phyloP scores from a whole-genome alignment of 2,329 filamentous ascomycete genomes.

The Exophiala sideris region DNA sequence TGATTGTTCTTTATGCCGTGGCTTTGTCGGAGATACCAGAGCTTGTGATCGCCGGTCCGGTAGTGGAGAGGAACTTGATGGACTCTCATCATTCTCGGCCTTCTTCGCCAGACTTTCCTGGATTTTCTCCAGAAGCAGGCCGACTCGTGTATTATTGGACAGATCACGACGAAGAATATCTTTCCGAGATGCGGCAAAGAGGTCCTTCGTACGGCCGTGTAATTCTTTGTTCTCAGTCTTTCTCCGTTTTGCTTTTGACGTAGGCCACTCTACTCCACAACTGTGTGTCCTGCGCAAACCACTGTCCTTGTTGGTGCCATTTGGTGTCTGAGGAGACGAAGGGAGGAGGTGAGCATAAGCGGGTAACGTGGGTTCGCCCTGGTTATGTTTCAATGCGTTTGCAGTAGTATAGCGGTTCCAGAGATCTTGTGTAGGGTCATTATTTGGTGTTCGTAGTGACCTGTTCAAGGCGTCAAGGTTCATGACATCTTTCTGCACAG shows the following conservation, averaged over 20 bases:
- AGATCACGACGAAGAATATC: slow-evolving; percentile 39
- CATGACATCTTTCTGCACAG: slow-evolving; percentile 44
- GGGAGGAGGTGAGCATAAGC: slow-evolving; percentile 63
- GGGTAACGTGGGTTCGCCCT: slow-evolving; percentile 52
- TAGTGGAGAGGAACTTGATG: slow-evolving; percentile 45
- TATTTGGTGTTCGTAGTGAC: slow-evolving; percentile 62
- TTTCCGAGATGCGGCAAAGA: slow-evolving; percentile 41
- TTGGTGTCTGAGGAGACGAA: slow-evolving; percentile 66
- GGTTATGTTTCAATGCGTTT: slow-evolving; percentile 43
- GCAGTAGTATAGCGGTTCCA: slow-evolving; percentile 71
- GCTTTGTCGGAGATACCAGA: slow-evolving; percentile 17
- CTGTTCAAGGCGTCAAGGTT: slow-evolving; percentile 59
- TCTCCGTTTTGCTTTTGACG: slow-evolving; percentile 58
- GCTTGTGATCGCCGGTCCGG: slow-evolving; percentile 30
- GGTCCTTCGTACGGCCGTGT: slow-evolving; percentile 45
- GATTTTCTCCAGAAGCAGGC: slow-evolving; percentile 65
- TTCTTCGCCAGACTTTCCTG: slow-evolving; percentile 47
- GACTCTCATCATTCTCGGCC: slow-evolving; percentile 30
- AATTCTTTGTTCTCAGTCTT: slow-evolving; percentile 51
- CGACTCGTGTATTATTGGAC: slow-evolving; percentile 46
- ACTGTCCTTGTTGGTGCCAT: slow-evolving; percentile 44
- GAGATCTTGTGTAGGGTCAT: slow-evolving; percentile 69
- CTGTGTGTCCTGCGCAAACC: slow-evolving; percentile 64
- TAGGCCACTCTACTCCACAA: slow-evolving; percentile 67
- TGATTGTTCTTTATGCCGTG: background rate